These are phyloP conservation scores for Chrysoporthe cubensis DNA, from an alignment of 2,329 filamentous ascomycete genomes.

Conservation along the genomic window DNA sequence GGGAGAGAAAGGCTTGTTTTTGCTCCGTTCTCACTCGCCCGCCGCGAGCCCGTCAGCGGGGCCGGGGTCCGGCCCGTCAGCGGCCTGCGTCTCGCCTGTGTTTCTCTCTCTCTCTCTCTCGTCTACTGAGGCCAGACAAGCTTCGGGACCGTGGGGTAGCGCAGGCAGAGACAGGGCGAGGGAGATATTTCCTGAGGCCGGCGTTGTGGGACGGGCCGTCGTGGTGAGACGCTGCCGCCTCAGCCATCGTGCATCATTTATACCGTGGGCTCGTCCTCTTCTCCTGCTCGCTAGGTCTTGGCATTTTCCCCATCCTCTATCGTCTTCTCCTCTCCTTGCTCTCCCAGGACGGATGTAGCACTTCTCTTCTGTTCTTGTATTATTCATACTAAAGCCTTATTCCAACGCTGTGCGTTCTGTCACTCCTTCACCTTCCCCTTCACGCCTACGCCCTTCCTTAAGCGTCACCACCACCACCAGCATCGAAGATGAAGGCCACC, in stretches of 20 bases:
- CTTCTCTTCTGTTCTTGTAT: background rate
- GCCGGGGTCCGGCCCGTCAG: background rate
- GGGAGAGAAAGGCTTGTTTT: background rate
- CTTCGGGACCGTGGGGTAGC: too few species aligned
- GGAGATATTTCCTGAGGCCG: background rate
- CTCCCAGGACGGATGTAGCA: conserved; percentile 11
- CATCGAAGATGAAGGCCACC: conserved; percentile 4
- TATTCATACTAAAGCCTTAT: background rate
- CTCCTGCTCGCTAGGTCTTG: conserved; percentile 4
- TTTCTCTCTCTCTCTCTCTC: too few species aligned
- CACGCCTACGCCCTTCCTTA: background rate
- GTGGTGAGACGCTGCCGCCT: too few species aligned
- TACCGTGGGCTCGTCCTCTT: background rate
- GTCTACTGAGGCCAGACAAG: too few species aligned
- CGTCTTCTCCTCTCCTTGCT: background rate
- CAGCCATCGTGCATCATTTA: background rate
- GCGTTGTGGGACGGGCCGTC: background rate
- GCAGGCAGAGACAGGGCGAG: too few species aligned
- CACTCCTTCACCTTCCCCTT: background rate
- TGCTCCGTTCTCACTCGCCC: too few species aligned
- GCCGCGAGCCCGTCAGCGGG: background rate
- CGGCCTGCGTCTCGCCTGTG: background rate
- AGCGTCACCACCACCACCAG: background rate
- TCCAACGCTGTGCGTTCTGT: conserved; percentile 6
- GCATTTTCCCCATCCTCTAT: background rate